Evolutionary conservation across 2,329 filamentous ascomycete genomes (phyloP), one percentile per base, ranked within the genome.

Genomic region (Apiospora marii): DNA sequence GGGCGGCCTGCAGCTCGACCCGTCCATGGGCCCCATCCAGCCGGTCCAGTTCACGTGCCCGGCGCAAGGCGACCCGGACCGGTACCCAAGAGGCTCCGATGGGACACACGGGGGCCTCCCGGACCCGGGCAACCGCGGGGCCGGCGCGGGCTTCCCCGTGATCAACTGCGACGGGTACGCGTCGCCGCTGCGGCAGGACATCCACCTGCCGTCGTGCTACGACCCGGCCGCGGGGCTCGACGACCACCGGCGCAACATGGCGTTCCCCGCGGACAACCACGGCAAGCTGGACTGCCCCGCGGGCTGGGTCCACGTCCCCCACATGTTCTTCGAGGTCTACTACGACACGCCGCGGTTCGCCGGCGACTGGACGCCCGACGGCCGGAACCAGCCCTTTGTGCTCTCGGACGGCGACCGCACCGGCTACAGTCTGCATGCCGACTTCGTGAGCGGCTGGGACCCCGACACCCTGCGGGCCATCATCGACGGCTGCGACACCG

Each of bases 371-470:
- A 84, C 84, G n/a, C 83, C 84, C 64, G 84, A 87, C 75, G 84
- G 86, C 73, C 88, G 87, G 77, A 79, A 78, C 34, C 88, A 90
- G 82, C 91, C 91, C 14, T 94, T 93, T 77, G 90, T 94, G 70
- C 88, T 93, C 61, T 85, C 92, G 75, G 91, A 91, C 78, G 92
- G 92, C 64, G 92, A 95, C 72, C 84, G 86, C 24, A 93, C 92
- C 13, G 93, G 92, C 72, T 94, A 89, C 83, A 90, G 90, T 76
- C 87, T 88, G 73, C 92, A 94, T 81, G 92, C 87, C 68, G 92
- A 95, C 81, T 94, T 95, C 83, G 82, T 92, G 75, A 90, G 92
- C 74, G 92, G 89, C n/a, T 95, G 93, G 93, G 90, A 94, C 76
- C 85, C 88, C 73, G 81, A 84, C 43, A 86, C 87, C 67, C 89